phyloP scores from a whole-genome alignment of 2,329 filamentous ascomycete species.

The Alternaria gansuensis region DNA sequence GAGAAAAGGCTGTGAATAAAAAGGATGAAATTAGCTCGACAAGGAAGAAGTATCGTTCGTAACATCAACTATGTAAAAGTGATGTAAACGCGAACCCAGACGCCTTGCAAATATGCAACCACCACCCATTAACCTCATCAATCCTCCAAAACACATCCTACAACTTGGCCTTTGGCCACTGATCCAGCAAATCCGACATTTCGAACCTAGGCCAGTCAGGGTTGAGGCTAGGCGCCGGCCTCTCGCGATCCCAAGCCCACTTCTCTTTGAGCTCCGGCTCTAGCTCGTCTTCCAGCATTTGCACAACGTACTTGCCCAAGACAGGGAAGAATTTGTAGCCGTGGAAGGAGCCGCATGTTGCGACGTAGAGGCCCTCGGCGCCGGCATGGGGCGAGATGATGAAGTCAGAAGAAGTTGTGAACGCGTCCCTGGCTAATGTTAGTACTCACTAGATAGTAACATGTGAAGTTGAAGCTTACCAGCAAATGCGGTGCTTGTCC shows the following conservation, averaged over 20 bases:
- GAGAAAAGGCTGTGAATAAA: neutral
- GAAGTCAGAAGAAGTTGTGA: conserved; percentile 65
- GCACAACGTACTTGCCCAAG: conserved; percentile 64
- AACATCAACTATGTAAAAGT: neutral
- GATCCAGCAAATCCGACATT: conserved; percentile 62
- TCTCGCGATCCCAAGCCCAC: conserved; percentile 69
- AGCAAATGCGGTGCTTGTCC: conserved; percentile 71
- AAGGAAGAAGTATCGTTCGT: neutral
- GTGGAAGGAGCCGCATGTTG: conserved; percentile 69
- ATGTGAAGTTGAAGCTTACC: conserved; percentile 55
- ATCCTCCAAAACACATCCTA: conserved; percentile 14
- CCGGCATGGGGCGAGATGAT: conserved; percentile 62
- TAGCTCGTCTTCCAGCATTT: conserved; percentile 57
- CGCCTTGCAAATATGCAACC: conserved; percentile 18
- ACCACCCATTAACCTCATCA: conserved; percentile 12
- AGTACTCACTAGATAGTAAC: neutral
- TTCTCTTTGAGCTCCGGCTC: conserved; percentile 64
- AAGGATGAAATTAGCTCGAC: neutral
- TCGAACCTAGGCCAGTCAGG: conserved; percentile 67
- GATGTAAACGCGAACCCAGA: conserved; percentile 1
- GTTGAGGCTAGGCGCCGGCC: conserved; percentile 61
- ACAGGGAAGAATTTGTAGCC: conserved; percentile 69
- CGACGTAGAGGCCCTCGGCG: conserved; percentile 61
- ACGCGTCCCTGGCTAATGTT: conserved; percentile 66
- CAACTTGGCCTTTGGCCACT: conserved; percentile 45